phyloP scores from a whole-genome alignment of 2,329 filamentous ascomycete species.

The Trichoderma harzianum region DNA sequence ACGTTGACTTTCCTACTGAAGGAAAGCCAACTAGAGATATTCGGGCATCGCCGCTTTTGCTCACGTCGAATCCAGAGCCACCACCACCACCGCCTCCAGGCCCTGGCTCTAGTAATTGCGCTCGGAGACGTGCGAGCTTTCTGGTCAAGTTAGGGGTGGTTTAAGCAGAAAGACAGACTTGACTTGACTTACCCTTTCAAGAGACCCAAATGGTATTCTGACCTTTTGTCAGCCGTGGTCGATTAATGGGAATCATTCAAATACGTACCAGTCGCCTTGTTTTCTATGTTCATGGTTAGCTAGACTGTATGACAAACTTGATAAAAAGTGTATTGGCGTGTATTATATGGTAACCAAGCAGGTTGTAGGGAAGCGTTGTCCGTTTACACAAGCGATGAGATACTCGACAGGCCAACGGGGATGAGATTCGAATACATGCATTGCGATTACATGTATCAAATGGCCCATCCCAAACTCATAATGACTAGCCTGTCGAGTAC shows the following conservation, averaged over 20 bases:
- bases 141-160: conserved; percentile 44
- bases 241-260: neutral
- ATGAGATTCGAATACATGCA: neutral
- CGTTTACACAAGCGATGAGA: neutral
- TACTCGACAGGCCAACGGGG: neutral
- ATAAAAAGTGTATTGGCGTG: neutral
- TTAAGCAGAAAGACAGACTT: neutral
- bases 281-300: conserved; percentile 60
- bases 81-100: conserved; percentile 74
- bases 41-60: conserved; percentile 92
- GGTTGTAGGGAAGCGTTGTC: neutral
- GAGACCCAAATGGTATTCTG: conserved; percentile 97
- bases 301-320: neutral
- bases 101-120: conserved; percentile 87
- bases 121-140: conserved; percentile 91
- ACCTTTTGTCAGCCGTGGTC: conserved; percentile 20
- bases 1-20: conserved; percentile 97
- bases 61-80: conserved; percentile 87
- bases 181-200: conserved; percentile 77
- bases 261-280: conserved; percentile 91
- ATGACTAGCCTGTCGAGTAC: neutral
- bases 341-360: neutral
- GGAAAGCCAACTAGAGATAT: conserved; percentile 98
- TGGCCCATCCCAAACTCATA: neutral
- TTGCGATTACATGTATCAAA: neutral